These are phyloP conservation scores for Cladophialophora carrionii DNA, from an alignment of 2,329 filamentous ascomycete genomes.

Conservation along the genomic window DNA sequence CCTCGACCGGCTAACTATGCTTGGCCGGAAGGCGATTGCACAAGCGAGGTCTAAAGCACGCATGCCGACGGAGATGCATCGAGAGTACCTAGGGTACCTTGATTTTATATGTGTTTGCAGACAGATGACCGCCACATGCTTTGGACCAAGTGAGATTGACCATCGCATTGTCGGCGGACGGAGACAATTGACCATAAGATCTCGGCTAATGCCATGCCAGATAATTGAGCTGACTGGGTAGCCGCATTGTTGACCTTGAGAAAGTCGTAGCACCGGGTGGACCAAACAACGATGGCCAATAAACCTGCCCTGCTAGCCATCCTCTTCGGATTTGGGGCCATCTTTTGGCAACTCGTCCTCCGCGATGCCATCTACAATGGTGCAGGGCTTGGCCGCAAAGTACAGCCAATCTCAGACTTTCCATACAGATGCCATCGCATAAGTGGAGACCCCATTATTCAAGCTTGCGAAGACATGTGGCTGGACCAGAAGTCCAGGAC, in stretches of 20 bases:
- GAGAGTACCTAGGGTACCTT: not conserved
- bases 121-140: not conserved
- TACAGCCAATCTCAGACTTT: slow-evolving; percentile 43
- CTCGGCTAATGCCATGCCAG: not conserved
- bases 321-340: slow-evolving; percentile 33
- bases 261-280: not conserved
- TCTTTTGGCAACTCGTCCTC: slow-evolving; percentile 42
- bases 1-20: not conserved
- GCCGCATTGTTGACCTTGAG: not conserved
- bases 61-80: not conserved
- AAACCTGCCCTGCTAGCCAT: slow-evolving; percentile 1
- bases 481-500: slow-evolving; percentile 38
- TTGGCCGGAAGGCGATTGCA: not conserved
- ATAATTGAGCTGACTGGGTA: not conserved
- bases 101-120: not conserved
- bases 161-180: not conserved
- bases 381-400: slow-evolving; percentile 41
- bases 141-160: not conserved
- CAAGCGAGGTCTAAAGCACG: not conserved
- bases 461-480: slow-evolving; percentile 43
- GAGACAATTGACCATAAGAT: not conserved
- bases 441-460: slow-evolving; percentile 39
- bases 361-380: slow-evolving; percentile 39
- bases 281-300: slow-evolving; percentile 17
- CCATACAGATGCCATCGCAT: slow-evolving; percentile 40